Evolutionary conservation across 2,329 filamentous ascomycete genomes (phyloP), one percentile per base, ranked within the genome.

Genomic region (Penicillium sp.): DNA sequence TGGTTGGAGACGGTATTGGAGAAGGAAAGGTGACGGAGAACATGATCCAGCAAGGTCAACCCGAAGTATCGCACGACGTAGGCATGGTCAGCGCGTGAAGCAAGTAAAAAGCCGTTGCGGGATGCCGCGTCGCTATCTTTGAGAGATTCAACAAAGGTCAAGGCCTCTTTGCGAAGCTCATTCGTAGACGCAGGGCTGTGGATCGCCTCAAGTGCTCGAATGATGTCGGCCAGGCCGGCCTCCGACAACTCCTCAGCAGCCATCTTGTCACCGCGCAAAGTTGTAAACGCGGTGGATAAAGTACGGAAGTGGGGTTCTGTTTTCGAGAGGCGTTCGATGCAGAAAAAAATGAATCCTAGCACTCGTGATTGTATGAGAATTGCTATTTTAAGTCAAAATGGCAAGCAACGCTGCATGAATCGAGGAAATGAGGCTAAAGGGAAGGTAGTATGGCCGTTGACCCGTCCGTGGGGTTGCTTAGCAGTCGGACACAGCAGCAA

Each of bases 1-100:
- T 82, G 75, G 22, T 82, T 84, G 49, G 88, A 85, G 33, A 87
- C 84, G 27, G 82, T 75, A 21, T 82, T 84, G 49, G 88, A 85
- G 35, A 87, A 84, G 86, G 92, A 96, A 65, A 86, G 87, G 76
- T 96, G 93, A 65, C 88, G 90, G 72, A 98, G 89, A 46, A 91
- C 88, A 75, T 96, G 89, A 69, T 97, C 93, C 64, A 99, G 85
- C 55, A 99, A 83, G 27, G 93, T 96, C 31, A 99, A 84, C 56
- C 93, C 95, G 74, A 96, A 99, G 77, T 98, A 93, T 66, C 95
- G 89, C 55, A 98, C 90, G 54, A 95, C 84, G 42, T 91, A 86
- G 53, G 90, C 84, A 71, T 96, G 91, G 37, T 83, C 80, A 68
- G 82, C 84, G 74, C 95, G 88, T 64, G 85, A 86, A 45, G 93